Evolutionary conservation across 2,329 filamentous ascomycete genomes (phyloP).

Genomic region (Xylariaceae sp.): DNA sequence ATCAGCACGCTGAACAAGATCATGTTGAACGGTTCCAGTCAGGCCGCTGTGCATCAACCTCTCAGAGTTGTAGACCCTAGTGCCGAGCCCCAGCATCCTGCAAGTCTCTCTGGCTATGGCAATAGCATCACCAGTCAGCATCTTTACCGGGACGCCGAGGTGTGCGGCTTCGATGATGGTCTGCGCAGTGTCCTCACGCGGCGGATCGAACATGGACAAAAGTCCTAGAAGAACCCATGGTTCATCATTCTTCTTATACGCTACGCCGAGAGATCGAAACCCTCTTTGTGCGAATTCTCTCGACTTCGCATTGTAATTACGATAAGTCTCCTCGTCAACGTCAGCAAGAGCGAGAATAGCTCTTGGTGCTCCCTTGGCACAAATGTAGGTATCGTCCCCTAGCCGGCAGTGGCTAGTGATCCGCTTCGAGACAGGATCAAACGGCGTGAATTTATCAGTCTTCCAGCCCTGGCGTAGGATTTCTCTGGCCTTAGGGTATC

Average conservation of each 20-base stretch:
- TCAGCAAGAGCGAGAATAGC: conserved; percentile 66
- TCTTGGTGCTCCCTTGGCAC: conserved; percentile 74
- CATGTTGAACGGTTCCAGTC: conserved; percentile 67
- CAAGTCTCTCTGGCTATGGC: conserved; percentile 78
- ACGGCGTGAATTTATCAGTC: conserved; percentile 72
- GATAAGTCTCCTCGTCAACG: conserved; percentile 60
- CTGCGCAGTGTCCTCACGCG: conserved; percentile 73
- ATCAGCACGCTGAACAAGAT: conserved; percentile 70
- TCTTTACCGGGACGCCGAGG: conserved; percentile 74
- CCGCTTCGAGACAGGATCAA: conserved; percentile 76
- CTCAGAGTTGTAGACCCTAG: conserved; percentile 77
- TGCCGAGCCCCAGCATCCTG: conserved; percentile 75
- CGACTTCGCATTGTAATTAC: conserved; percentile 67
- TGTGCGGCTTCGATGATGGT: conserved; percentile 73
- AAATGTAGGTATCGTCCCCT: conserved; percentile 66
- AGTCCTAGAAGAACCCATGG: conserved; percentile 71
- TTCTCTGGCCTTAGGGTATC: conserved; percentile 72
- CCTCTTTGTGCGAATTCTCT: conserved; percentile 72
- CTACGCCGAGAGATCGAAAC: conserved; percentile 76
- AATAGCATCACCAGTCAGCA: conserved; percentile 76
- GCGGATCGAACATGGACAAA: conserved; percentile 77
- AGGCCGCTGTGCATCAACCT: conserved; percentile 74
- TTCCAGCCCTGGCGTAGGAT: conserved; percentile 71
- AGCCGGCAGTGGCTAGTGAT: conserved; percentile 67
- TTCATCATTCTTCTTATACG: conserved; percentile 71